These are phyloP conservation scores for Cucurbita ficifolia DNA, from an alignment of 306 rosid genomes.

Conservation along the genomic window DNA sequence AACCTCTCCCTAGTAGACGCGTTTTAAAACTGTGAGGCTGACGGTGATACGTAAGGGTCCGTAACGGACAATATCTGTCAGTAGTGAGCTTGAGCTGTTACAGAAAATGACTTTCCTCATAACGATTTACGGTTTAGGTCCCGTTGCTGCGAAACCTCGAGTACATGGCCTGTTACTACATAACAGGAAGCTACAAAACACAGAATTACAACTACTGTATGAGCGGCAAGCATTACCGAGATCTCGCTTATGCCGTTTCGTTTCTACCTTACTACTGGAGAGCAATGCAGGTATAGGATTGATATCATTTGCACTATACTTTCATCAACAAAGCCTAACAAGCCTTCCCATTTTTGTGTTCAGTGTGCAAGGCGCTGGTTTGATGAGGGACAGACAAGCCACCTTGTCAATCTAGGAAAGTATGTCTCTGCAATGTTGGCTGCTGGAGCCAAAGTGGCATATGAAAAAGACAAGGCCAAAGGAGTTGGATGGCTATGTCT, in stretches of 20 bases:
- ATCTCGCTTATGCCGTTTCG: conserved; percentile 83
- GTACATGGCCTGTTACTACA: conserved; percentile 76
- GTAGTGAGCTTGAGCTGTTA: no score
- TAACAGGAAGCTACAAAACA: conserved; percentile 93
- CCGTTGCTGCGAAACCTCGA: conserved; percentile 88
- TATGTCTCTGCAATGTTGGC: conserved; percentile 98
- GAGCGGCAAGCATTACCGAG: conserved; percentile 55
- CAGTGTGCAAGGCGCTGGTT: conserved; percentile 97
- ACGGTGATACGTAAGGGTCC: no score
- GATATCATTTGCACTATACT: background rate
- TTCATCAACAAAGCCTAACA: background rate
- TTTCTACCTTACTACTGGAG: conserved; percentile 98
- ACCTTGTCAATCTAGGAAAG: conserved; percentile 78
- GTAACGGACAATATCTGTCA: no score
- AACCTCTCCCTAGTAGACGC: no score
- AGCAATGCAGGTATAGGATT: conserved; percentile 77
- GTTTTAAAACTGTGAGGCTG: no score
- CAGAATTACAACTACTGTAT: conserved; percentile 80
- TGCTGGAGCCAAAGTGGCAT: conserved; percentile 95
- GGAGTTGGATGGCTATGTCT: conserved; percentile 70
- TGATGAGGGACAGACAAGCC: conserved; percentile 86
- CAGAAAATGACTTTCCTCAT: background rate
- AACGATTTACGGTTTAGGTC: conserved; percentile 21
- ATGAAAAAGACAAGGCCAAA: conserved; percentile 61
- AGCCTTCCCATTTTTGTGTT: background rate